Base-by-base conservation (phyloP, 768 basidiomycete species). In the Lactarius hengduanensis region DNA sequence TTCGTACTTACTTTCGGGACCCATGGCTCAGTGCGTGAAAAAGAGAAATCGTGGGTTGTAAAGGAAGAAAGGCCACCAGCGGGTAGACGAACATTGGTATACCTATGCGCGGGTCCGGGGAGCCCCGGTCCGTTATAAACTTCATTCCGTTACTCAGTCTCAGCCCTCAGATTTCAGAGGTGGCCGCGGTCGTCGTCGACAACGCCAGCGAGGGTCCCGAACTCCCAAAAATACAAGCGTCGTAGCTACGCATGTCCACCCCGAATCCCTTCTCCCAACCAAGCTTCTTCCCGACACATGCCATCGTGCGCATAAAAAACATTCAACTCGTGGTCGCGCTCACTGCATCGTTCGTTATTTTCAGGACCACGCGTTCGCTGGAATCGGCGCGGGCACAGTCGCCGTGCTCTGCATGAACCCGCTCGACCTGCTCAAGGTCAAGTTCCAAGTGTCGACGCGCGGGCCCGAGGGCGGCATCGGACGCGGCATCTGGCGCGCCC, bases 401-500 rank as follows among this genome's bases (percentile, higher is more conserved):
- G 92, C 94, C 43, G 94, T 95, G 57, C 81, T 98, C 36, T 92
- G 92, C 77, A 96, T 98, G 93, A 95, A 98, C 76, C 97, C 97
- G 9, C 83, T 99, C 41, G 97, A 99, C 78, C 84, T 98, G 15
- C 82, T 99, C 77, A 98, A 98, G 79, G 83, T 98, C 74, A 90
- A 94, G 74, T 86, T 94, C 61, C 97, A 98, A 78, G 92, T 97
- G 7, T 86, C 89, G 26, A 96, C 91, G 0, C 77, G 82, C 38
- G 83, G 81, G 40, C 84, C 84, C 0, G 77, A 80, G 50, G 87
- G 84, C 16, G 85, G 85, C 34, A 74, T 89, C 40, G 88, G 91
- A 38, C 84, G 79, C 66, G 86, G 89, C 64, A 94, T 98, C 69
- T 94, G 89, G 84, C 72, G 77, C 53, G 85, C 92, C 0, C 75